Base-by-base conservation (phyloP, 2,329 filamentous ascomycete genomes). In the Biscogniauxia mediterranea region DNA sequence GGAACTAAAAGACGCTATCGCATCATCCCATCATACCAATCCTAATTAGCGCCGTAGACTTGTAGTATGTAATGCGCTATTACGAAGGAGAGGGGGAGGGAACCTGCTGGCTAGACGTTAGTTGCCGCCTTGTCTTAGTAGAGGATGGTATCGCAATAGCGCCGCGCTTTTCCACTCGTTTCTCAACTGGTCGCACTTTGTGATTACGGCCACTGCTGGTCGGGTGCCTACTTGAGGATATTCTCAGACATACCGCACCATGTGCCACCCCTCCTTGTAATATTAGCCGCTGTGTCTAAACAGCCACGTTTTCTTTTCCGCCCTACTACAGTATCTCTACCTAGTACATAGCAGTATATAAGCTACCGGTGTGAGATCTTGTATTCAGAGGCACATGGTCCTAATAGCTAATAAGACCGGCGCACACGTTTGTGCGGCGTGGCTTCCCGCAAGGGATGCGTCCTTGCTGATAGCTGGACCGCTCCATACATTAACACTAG, bases 211-310 rank as follows among this genome's bases (percentile, higher is more conserved):
- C 15, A 11, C 38, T 46, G 17, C 15, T 46, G 13, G 38, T 46
- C 38, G 38, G 38, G 38, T 46, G 13, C 38, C 13, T n/a, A n/a
- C 38, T 32, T 52, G 46, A 61, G 56, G 56, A 62, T 19, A 60
- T 61, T 42, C 60, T 64, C 61, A 67, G 64, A 67, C 65, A 57
- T 23, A n/a, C 38, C 56, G 61, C 56, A 21, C 55, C 57, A 59
- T 61, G 63, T 60, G 20, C 20, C 19, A 17, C 51, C 57, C 62
- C 52, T 65, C 63, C 63, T 65, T 63, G 57, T 46, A 65, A 64
- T 65, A 57, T 56, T 21, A 52, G 3, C 51, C 51, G 51, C 19
- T 17, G 51, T 15, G 23, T 19, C 19, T 19, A 13, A 52, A 15
- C 51, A 26, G n/a, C 51, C 51, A 52, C 51, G 51, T 52, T 52